Conservation (phyloP, 352 stramenopile genomes). For the Thalassiosira delicatula region DNA sequence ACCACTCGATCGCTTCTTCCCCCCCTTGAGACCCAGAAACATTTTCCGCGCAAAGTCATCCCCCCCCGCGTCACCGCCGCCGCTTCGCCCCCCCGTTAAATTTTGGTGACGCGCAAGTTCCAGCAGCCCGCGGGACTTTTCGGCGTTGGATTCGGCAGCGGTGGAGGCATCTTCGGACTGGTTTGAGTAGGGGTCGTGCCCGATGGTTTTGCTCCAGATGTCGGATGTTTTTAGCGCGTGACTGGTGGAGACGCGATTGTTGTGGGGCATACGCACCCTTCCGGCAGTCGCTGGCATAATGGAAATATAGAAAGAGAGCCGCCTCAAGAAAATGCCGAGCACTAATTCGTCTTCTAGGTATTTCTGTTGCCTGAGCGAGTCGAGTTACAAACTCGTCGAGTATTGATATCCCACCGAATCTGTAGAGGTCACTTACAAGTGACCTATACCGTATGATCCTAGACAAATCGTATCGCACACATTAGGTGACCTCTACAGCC, state of each 20-base stretch:
- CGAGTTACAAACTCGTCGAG: too few species aligned
- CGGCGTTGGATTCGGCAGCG: conserved; percentile 84
- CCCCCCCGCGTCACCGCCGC: conserved; percentile 44
- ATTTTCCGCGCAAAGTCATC: conserved; percentile 80
- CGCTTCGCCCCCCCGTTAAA: conserved; percentile 76
- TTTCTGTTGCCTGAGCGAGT: too few species aligned
- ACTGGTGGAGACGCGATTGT: conserved; percentile 95
- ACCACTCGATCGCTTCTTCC: conserved; percentile 61
- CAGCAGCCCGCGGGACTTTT: conserved; percentile 92
- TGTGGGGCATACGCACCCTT: conserved; percentile 94
- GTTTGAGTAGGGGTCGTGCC: conserved; percentile 92
- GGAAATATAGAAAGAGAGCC: conserved; percentile 7
- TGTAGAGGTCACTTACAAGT: too few species aligned
- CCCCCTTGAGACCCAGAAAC: conserved; percentile 77
- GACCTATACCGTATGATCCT: too few species aligned
- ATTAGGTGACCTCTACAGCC: too few species aligned
- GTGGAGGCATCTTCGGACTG: conserved; percentile 78
- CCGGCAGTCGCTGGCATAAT: conserved; percentile 89
- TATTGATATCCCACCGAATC: too few species aligned
- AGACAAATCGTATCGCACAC: too few species aligned
- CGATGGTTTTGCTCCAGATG: conserved; percentile 97
- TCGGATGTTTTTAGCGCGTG: conserved; percentile 92
- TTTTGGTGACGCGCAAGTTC: conserved; percentile 94
- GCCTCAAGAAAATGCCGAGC: too few species aligned
- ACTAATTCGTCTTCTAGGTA: too few species aligned